Base-by-base conservation (phyloP, 73 alveolate genomes). In the Stentor roeselii region DNA sequence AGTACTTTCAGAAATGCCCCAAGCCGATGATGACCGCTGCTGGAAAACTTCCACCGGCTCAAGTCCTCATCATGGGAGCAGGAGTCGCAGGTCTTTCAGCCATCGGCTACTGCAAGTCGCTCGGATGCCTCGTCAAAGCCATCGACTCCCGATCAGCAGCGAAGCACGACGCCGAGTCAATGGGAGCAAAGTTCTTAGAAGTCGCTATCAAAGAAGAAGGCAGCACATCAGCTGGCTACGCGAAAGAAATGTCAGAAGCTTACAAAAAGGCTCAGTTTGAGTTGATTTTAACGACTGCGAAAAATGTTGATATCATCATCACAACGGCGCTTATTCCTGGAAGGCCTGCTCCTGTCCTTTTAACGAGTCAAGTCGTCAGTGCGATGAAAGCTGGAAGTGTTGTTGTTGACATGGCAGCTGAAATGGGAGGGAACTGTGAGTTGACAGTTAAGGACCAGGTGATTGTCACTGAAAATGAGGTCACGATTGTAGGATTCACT, bases 341-440 rank as follows among this genome's bases (percentile, higher is more conserved):
- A 37, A 77, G 83, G 60, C 87, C 90, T 38, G 95, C 95, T 3
- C 95, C 95, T 3, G 87, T 60, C 34, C 86, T 89, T 31, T 14
- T 89, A 6, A 40, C 80, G 31, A 60, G 87, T 40, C 80, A 82
- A 32, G 32, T 37, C 59, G 92, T 89, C 27, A 89, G 87, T 34
- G 60, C 75, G 15, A 87, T 90, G 91, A 87, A 59, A 83, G 78
- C 88, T 27, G 97, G 97, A 67, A 78, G 92, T 3, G 93, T 92
- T 30, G 90, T 92, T 85, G 91, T 90, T 15, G 97, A 93, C 78
- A 61, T 93, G 78, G 97, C 97, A 0, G 92, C 97, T 14, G 95
- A 84, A 37, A 88, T 93, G 3, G 97, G 97, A 3, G 97, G 97
- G 59, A 93, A 93, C 88, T 84, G 92, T 75, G 87, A 58, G 38